These are phyloP conservation scores for Trametes polyzona DNA, from an alignment of 1,284 basidiomycete species.

Conservation along the genomic window DNA sequence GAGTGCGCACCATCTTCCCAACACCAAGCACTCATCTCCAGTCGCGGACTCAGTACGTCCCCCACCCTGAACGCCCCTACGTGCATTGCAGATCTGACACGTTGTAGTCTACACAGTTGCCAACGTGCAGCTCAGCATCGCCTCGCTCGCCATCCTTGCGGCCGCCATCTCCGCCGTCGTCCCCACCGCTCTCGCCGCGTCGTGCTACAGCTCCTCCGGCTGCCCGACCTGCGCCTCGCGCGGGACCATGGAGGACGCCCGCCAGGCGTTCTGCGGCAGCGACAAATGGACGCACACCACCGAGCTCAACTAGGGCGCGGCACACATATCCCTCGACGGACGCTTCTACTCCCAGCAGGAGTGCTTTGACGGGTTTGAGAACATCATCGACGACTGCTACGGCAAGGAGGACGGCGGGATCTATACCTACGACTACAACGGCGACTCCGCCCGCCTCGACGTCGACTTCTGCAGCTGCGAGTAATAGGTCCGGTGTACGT, in stretches of 20 bases:
- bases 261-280: background rate
- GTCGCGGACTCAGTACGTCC: too few relatives aligned
- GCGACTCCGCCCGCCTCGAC: background rate
- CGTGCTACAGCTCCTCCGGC: background rate
- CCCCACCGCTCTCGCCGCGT: background rate
- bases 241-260: background rate
- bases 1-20: too few relatives aligned
- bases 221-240: background rate
- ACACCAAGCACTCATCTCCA: too few relatives aligned
- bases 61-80: background rate
- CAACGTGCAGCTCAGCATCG: constrained; percentile 3
- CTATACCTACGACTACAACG: background rate
- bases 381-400: constrained; percentile 2
- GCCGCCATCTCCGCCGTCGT: background rate
- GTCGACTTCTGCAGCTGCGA: constrained; percentile 6
- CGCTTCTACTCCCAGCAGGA: constrained; percentile 2
- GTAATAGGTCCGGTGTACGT: too few relatives aligned
- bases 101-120: too few relatives aligned
- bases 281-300: constrained; percentile 1
- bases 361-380: constrained; percentile 6
- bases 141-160: background rate
- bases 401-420: constrained; percentile 6
- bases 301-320: background rate
- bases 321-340: constrained; percentile 2
- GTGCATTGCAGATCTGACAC: too few relatives aligned